phyloP scores from a whole-genome alignment of 1,284 basidiomycete genomes.

The Lentinula novae-zelandiae region DNA sequence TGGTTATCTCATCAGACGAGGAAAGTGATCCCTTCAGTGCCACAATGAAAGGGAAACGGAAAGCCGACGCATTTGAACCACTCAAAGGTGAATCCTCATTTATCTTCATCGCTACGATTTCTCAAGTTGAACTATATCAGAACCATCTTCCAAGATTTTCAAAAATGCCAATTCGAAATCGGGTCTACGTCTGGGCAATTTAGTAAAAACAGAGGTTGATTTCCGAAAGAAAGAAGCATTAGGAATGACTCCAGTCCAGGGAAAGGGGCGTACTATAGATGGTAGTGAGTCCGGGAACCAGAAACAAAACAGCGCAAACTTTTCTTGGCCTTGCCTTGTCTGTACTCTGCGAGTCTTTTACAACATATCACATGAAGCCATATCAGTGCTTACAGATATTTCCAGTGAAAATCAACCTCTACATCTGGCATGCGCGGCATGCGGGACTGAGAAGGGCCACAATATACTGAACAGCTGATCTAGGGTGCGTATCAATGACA shows the following conservation, averaged over 20 bases:
- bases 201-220: conserved; percentile 45
- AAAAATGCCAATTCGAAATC: conserved; percentile 9
- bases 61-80: conserved; percentile 6
- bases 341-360: conserved; percentile 50
- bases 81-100: conserved; percentile 9
- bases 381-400: not conserved
- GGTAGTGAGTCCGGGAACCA: not conserved
- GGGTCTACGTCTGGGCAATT: conserved; percentile 29
- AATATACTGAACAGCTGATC: not conserved
- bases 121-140: not conserved
- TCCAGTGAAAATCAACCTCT: conserved; percentile 41
- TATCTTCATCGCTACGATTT: conserved; percentile 8
- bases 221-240: conserved; percentile 44
- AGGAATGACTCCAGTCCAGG: conserved; percentile 29
- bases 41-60: conserved; percentile 8
- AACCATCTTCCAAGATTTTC: not conserved
- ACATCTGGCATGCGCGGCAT: conserved; percentile 37
- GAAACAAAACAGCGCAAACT: not conserved
- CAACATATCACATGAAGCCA: not conserved
- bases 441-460: not conserved
- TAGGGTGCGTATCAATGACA: not conserved
- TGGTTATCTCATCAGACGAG: conserved; percentile 18
- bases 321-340: conserved; percentile 44
- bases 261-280: conserved; percentile 27
- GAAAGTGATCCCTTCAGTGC: conserved; percentile 19